Evolutionary conservation across 345 rosid species (phyloP).

Genomic region (Psidium friedrichsthalianum): DNA sequence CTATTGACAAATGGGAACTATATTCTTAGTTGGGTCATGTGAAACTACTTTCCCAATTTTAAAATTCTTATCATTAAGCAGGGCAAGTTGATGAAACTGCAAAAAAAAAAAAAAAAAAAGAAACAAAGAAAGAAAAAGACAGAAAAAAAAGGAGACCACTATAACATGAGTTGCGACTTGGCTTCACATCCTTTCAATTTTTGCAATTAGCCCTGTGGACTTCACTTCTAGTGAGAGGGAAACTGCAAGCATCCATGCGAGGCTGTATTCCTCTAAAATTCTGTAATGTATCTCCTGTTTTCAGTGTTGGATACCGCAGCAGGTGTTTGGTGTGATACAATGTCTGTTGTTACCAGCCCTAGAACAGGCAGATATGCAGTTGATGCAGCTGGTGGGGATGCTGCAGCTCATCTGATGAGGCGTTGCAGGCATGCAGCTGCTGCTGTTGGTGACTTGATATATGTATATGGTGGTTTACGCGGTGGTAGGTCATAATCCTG

Average conservation of each 20-base stretch:
- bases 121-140: not conserved
- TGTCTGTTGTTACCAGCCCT: slow-evolving; percentile 93
- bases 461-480: slow-evolving; percentile 95
- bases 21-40: not conserved
- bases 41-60: not conserved
- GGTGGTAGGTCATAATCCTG: slow-evolving; percentile 60
- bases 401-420: slow-evolving; percentile 91
- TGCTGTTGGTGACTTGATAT: slow-evolving; percentile 89
- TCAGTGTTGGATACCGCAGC: slow-evolving; percentile 98
- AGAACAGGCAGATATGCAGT: slow-evolving; percentile 89
- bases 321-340: slow-evolving; percentile 99
- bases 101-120: not conserved
- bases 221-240: not conserved
- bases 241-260: not conserved
- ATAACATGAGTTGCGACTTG: not conserved
- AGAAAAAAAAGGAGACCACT: not conserved
- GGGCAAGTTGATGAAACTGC: not conserved
- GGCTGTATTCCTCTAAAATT: not conserved
- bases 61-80: not conserved
- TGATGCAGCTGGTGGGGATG: slow-evolving; percentile 97
- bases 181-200: not conserved
- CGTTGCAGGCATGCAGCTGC: slow-evolving; percentile 99
- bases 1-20: not conserved
- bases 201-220: not conserved
- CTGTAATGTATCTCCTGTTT: not conserved